Evolutionary conservation across 2,329 filamentous ascomycete genomes (phyloP).

Genomic region (Blastomyces gilchristii): DNA sequence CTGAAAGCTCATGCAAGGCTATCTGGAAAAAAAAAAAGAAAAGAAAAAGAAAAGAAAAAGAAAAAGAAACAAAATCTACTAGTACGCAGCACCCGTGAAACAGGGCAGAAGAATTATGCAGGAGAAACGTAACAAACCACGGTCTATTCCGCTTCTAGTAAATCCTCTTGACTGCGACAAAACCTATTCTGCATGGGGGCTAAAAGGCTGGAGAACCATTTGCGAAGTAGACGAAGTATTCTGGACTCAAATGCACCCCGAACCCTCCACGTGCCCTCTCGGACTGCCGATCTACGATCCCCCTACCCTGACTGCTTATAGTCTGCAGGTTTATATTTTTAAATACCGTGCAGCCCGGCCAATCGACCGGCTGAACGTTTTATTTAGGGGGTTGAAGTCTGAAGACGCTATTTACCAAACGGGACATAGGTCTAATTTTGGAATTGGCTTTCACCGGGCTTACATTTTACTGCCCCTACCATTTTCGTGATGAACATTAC

Average conservation of each 20-base stretch:
- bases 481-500: not conserved
- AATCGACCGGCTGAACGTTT: not conserved
- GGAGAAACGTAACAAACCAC: too few species aligned
- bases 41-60: too few species aligned
- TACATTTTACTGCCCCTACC: not conserved
- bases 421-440: slow-evolving; percentile 6
- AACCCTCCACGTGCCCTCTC: not conserved
- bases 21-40: not conserved
- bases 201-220: not conserved
- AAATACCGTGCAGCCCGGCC: not conserved
- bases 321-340: not conserved
- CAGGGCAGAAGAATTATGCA: not conserved
- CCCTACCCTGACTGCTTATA: not conserved
- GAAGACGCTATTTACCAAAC: not conserved
- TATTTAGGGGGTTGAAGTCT: not conserved
- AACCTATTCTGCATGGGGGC: not conserved
- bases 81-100: not conserved
- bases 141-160: not conserved
- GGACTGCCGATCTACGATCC: not conserved
- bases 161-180: not conserved
- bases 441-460: not conserved
- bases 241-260: not conserved
- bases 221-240: not conserved
- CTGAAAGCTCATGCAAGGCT: not conserved
- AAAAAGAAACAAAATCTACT: too few species aligned